Percentiles rank a stretch among this genome's conserved stretches.
phyloP scores from a whole-genome alignment of 345 rosid genomes.

The Populus simonii region DNA sequence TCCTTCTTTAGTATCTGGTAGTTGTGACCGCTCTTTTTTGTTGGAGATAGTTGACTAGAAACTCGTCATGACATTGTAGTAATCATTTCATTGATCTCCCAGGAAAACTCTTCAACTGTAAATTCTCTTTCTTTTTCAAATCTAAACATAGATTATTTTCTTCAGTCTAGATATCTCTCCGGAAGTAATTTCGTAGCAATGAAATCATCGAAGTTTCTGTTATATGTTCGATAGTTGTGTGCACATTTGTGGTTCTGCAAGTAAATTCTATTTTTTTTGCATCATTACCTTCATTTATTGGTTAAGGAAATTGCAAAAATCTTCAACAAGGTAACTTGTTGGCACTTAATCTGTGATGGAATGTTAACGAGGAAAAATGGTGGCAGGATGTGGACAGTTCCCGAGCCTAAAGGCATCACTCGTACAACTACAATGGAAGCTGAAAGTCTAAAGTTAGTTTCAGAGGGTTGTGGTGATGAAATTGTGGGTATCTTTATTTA shows the following conservation, averaged over 20 bases:
- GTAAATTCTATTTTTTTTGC: background rate
- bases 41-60: background rate
- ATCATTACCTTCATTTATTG: background rate
- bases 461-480: slow-evolving; percentile 71
- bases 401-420: slow-evolving; percentile 61
- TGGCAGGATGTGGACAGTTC: slow-evolving; percentile 68
- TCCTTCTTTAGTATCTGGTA: background rate
- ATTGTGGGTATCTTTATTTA: slow-evolving; percentile 46
- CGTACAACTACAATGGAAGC: slow-evolving; percentile 63
- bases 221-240: background rate
- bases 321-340: background rate
- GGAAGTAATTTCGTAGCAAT: background rate
- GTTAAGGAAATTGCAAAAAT: background rate
- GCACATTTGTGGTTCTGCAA: background rate
- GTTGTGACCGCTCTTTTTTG: background rate
- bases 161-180: too few relatives aligned
- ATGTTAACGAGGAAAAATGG: slow-evolving; percentile 9
- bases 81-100: too few relatives aligned
- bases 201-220: background rate
- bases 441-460: slow-evolving; percentile 64
- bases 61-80: too few relatives aligned
- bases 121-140: too few relatives aligned
- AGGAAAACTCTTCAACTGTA: too few relatives aligned
- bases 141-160: too few relatives aligned
- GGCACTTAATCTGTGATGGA: slow-evolving; percentile 2